Evolutionary conservation across 768 basidiomycete genomes (phyloP).

Genomic region (Hygrophorus russula): DNA sequence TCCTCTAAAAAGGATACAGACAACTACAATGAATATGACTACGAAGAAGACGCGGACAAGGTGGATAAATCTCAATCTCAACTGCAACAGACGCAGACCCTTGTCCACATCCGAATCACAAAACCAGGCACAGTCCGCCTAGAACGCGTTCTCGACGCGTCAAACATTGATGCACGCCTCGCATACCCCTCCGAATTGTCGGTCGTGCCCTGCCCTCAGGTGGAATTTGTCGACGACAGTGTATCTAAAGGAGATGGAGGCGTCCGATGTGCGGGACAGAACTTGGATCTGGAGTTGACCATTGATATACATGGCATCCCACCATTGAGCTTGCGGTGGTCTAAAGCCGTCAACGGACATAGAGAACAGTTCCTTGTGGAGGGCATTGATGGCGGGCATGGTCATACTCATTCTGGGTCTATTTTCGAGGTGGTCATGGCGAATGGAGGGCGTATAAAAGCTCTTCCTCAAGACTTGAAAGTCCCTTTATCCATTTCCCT

Average conservation of each 20-base stretch:
- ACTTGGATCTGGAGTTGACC: conserved; percentile 40
- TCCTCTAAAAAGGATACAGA: conserved; percentile 22
- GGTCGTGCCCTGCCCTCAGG: conserved; percentile 75
- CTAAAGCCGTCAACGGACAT: conserved; percentile 52
- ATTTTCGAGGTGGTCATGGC: conserved; percentile 8
- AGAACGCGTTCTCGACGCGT: conserved; percentile 57
- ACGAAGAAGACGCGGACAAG: conserved; percentile 41
- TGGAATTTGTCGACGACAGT: conserved; percentile 45
- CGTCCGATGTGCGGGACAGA: conserved; percentile 61
- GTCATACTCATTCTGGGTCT: conserved; percentile 15
- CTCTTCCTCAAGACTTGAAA: conserved; percentile 42
- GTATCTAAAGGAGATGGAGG: conserved; percentile 23
- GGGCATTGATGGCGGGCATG: conserved; percentile 59
- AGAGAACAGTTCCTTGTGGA: conserved; percentile 71
- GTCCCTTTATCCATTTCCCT: conserved; percentile 62
- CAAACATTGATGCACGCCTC: conserved; percentile 63
- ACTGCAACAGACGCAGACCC: conserved; percentile 65
- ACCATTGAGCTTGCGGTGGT: conserved; percentile 70
- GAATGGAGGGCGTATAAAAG: conserved; percentile 9
- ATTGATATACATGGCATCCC: conserved; percentile 67
- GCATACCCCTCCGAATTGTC: conserved; percentile 49
- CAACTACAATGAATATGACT: conserved; percentile 63
- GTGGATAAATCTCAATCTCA: conserved; percentile 17
- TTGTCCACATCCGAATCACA: conserved; percentile 60
- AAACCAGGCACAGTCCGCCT: conserved; percentile 70